Percentiles rank a stretch among this genome's conserved stretches.
Conservation (phyloP, 177 flowering plant genomes). For the Vitis hybrid region DNA sequence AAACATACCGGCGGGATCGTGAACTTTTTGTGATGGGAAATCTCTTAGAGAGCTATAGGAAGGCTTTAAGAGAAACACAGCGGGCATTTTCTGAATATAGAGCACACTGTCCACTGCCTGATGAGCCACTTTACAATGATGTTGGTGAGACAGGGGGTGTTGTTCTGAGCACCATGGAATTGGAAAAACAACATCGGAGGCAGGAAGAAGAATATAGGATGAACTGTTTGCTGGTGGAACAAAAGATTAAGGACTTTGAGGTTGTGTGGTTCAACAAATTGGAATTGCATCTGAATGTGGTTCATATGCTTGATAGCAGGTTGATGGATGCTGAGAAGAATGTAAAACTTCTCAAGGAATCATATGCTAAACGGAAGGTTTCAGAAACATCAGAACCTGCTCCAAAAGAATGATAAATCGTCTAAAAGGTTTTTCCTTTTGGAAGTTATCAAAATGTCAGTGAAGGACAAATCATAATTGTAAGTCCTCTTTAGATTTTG, state of each 20-base stretch:
- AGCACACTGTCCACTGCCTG: constrained; percentile 35
- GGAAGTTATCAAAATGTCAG: neutral
- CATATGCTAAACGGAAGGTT: constrained; percentile 24
- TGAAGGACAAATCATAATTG: too few species aligned
- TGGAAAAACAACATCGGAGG: constrained; percentile 51
- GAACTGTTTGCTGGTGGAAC: constrained; percentile 31
- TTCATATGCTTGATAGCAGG: constrained; percentile 27
- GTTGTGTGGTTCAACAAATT: constrained; percentile 27
- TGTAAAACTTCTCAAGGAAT: constrained; percentile 35
- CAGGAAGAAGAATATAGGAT: constrained; percentile 62
- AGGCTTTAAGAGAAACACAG: constrained; percentile 61
- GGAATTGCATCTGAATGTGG: constrained; percentile 18
- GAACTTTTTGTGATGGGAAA: constrained; percentile 62
- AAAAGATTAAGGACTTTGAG: constrained; percentile 38
- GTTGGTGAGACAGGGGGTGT: constrained; percentile 68
- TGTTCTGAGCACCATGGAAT: constrained; percentile 56
- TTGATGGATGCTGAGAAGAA: constrained; percentile 30
- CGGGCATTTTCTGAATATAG: constrained; percentile 63
- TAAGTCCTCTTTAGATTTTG: too few species aligned
- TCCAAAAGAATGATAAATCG: constrained; percentile 5
- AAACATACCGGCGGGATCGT: constrained; percentile 48
- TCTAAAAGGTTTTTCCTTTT: neutral
- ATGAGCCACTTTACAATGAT: constrained; percentile 75
- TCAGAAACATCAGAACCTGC: constrained; percentile 11
- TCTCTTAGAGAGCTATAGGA: constrained; percentile 64